Conservation (phyloP, 768 basidiomycete species). For the Tulasnella sp. region DNA sequence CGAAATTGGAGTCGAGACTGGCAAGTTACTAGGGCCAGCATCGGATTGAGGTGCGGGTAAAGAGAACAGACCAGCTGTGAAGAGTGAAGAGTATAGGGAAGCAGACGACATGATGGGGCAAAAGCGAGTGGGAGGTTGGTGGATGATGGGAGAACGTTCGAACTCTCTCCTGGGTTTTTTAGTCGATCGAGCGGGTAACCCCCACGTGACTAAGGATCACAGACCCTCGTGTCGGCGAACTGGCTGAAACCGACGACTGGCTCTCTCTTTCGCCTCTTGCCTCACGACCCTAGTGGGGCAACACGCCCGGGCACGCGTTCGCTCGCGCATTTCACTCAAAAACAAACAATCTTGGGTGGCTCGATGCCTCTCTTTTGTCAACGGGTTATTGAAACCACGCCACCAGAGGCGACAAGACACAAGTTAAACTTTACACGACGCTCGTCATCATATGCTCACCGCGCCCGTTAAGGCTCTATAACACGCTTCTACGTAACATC, state of each 20-base stretch:
- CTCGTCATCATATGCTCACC: too few relatives aligned
- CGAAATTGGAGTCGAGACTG: not conserved
- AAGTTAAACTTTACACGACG: too few relatives aligned
- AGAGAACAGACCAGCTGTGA: slow-evolving; percentile 9
- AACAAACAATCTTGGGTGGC: not conserved
- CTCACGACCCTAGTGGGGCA: not conserved
- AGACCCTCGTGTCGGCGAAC: not conserved
- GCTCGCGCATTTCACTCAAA: not conserved
- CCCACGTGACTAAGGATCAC: not conserved
- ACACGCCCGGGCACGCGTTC: not conserved
- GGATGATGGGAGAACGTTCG: not conserved
- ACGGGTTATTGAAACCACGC: not conserved
- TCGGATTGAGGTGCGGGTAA: not conserved
- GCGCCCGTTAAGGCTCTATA: too few relatives aligned
- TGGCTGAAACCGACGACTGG: not conserved
- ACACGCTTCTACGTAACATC: too few relatives aligned
- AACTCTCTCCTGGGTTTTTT: not conserved
- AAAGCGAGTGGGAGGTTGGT: not conserved
- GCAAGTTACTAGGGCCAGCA: not conserved
- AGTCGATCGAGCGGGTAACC: not conserved
- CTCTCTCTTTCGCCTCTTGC: not conserved
- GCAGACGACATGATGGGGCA: not conserved
- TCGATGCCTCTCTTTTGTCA: not conserved
- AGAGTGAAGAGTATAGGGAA: slow-evolving; percentile 2
- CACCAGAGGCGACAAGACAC: not conserved